Evolutionary conservation across 768 basidiomycete species (phyloP).

Genomic region (Nevesoporus exiguus): DNA sequence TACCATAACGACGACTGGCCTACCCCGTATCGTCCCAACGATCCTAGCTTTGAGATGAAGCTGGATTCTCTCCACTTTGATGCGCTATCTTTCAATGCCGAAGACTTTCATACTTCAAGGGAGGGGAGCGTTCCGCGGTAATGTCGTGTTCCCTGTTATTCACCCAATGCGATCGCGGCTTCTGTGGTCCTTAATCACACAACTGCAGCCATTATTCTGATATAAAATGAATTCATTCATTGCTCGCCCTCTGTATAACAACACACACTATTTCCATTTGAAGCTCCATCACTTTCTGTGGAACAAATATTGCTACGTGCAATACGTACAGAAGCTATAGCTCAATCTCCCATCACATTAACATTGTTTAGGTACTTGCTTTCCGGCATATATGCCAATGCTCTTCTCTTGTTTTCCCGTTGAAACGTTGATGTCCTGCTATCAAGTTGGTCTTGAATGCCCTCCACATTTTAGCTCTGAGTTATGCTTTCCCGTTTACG

Average conservation of each 20-base stretch:
- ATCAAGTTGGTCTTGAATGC: constrained; percentile 6
- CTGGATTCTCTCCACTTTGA: constrained; percentile 76
- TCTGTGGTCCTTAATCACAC: not conserved
- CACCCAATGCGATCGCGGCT: not conserved
- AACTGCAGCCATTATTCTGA: not conserved
- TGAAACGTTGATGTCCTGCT: not conserved
- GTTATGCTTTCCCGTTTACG: constrained; percentile 4
- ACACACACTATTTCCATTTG: not conserved
- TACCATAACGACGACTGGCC: not conserved
- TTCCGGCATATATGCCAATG: constrained; percentile 13
- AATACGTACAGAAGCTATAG: constrained; percentile 9
- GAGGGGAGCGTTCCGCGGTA: constrained; percentile 14
- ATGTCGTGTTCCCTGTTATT: constrained; percentile 2
- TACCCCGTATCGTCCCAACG: constrained; percentile 24
- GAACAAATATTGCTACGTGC: constrained; percentile 3
- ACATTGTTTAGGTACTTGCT: constrained; percentile 12
- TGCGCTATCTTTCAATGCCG: constrained; percentile 61
- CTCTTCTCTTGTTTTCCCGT: constrained; percentile 14
- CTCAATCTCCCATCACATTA: constrained; percentile 9
- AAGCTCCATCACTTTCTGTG: not conserved
- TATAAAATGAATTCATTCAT: constrained; percentile 8
- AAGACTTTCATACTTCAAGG: constrained; percentile 42
- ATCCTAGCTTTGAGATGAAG: constrained; percentile 58
- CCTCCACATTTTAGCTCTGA: not conserved
- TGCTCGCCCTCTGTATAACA: not conserved